Evolutionary conservation across 1,284 basidiomycete genomes (phyloP).

Genomic region (Apiotrichum sp.): DNA sequence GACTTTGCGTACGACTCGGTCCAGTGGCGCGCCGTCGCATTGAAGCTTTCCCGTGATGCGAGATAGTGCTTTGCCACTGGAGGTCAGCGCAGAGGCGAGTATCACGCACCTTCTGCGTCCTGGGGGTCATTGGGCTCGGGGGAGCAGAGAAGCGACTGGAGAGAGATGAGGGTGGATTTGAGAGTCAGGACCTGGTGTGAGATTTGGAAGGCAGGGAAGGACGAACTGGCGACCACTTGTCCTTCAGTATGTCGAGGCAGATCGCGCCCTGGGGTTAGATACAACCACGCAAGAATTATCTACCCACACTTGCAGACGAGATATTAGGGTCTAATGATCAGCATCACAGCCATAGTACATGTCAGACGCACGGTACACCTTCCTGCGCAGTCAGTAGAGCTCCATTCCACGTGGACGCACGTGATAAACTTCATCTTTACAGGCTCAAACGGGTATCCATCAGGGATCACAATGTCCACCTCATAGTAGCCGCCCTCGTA

Average conservation of each 20-base stretch:
- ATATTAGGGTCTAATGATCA: conserved; percentile 67
- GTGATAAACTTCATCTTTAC: conserved; percentile 98
- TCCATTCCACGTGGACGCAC: conserved; percentile 37
- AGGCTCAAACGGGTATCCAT: conserved; percentile 91
- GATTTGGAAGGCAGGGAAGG: neutral
- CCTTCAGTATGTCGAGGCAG: conserved; percentile 66
- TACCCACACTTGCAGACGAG: conserved; percentile 71
- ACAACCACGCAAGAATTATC: neutral
- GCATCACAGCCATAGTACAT: neutral
- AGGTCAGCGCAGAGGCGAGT: neutral
- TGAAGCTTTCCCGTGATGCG: conserved; percentile 77
- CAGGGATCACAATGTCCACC: conserved; percentile 92
- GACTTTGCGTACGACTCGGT: conserved; percentile 80
- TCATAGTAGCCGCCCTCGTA: conserved; percentile 91
- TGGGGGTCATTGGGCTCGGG: conserved; percentile 97
- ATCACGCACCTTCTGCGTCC: conserved; percentile 68
- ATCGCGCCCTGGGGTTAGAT: conserved; percentile 44
- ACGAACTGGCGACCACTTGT: conserved; percentile 63
- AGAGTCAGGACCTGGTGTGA: conserved; percentile 67
- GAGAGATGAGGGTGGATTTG: conserved; percentile 91
- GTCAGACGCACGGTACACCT: conserved; percentile 70
- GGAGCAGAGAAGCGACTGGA: conserved; percentile 90
- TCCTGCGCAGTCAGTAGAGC: conserved; percentile 41
- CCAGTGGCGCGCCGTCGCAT: conserved; percentile 92
- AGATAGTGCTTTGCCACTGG: conserved; percentile 90